phyloP scores from a whole-genome alignment of 805 yeast species.

The Wickerhamiella shivajii region DNA sequence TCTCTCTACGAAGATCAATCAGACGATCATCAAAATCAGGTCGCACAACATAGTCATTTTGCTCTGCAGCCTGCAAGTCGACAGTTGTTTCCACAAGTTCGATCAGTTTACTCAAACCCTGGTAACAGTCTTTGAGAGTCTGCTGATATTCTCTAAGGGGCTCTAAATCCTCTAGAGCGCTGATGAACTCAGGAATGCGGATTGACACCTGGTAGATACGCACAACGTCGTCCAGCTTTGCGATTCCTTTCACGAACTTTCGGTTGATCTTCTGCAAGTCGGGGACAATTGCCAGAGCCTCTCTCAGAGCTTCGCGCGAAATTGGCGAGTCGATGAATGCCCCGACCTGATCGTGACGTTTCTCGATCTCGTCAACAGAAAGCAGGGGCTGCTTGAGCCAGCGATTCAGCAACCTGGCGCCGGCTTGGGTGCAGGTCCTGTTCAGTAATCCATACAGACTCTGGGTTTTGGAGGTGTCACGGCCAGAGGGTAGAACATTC shows the following conservation, averaged over 20 bases:
- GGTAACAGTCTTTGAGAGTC: conserved; percentile 31
- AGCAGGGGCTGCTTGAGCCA: conserved; percentile 96
- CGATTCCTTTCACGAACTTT: conserved; percentile 40
- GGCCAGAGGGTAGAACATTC: conserved; percentile 58
- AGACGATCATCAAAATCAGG: conserved; percentile 82
- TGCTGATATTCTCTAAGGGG: conserved; percentile 25
- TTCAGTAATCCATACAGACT: conserved; percentile 75
- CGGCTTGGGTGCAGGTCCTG: conserved; percentile 81
- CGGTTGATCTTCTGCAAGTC: conserved; percentile 66
- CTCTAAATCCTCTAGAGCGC: conserved; percentile 33
- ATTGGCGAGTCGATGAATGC: conserved; percentile 44
- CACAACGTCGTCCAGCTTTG: conserved; percentile 76
- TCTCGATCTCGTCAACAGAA: conserved; percentile 38
- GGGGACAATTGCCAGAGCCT: conserved; percentile 62
- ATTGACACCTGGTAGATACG: conserved; percentile 69
- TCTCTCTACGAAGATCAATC: conserved; percentile 39
- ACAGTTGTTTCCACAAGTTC: conserved; percentile 87
- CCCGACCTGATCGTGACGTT: conserved; percentile 65
- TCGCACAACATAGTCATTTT: conserved; percentile 70
- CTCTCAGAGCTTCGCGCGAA: conserved; percentile 49
- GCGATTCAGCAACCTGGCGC: conserved; percentile 71
- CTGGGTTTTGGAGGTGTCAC: conserved; percentile 34
- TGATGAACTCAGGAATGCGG: conserved; percentile 53
- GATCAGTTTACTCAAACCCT: conserved; percentile 49
- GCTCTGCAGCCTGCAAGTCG: conserved; percentile 68